Evolutionary conservation across 768 basidiomycete species (phyloP).

Genomic region (Mycena latifolia): DNA sequence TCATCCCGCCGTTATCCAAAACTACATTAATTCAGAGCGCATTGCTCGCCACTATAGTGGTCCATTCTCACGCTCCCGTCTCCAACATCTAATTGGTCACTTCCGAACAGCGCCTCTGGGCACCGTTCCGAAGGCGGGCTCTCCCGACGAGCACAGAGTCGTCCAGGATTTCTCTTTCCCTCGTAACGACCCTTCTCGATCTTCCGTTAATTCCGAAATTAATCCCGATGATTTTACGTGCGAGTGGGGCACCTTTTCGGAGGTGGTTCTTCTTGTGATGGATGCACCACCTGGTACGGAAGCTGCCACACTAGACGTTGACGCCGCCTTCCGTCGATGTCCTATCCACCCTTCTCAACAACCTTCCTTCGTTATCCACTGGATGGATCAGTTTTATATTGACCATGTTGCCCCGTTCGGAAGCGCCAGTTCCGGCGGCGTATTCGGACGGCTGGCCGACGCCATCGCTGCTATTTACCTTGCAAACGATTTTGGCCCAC

Average conservation of each 20-base stretch:
- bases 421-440: conserved; percentile 39
- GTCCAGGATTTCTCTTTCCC: conserved; percentile 40
- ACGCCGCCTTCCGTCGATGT: conserved; percentile 48
- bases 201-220: conserved; percentile 44
- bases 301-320: conserved; percentile 53
- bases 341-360: conserved; percentile 48
- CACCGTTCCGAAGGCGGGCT: conserved; percentile 35
- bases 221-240: conserved; percentile 40
- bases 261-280: conserved; percentile 40
- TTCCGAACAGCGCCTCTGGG: conserved; percentile 40
- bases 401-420: conserved; percentile 46
- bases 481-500: conserved; percentile 30
- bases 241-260: conserved; percentile 48
- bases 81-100: conserved; percentile 36
- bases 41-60: conserved; percentile 29
- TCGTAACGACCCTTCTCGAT: conserved; percentile 21
- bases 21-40: conserved; percentile 36
- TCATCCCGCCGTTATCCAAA: conserved; percentile 25
- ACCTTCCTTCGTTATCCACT: conserved; percentile 39
- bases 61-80: conserved; percentile 29
- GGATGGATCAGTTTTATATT: conserved; percentile 41
- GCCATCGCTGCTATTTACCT: conserved; percentile 37
- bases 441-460: conserved; percentile 49
- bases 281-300: conserved; percentile 48
- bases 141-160: conserved; percentile 35